Evolutionary conservation across 495 filamentous ascomycete genomes (phyloP), one percentile per base, ranked within the genome.

Genomic region (Aspergillus sparsus): DNA sequence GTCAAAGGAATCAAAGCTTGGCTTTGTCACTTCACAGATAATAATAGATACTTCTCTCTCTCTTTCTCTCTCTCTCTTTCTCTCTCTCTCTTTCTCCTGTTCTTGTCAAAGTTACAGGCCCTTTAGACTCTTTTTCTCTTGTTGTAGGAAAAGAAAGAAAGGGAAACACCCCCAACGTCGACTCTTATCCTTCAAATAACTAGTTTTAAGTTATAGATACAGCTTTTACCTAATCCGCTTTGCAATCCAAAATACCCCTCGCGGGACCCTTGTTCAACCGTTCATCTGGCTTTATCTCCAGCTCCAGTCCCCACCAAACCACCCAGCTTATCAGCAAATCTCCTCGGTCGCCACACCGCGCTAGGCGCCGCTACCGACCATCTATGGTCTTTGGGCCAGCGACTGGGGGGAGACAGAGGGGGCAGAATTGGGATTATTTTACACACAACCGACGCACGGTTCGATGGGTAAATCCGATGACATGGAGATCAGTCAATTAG

Each of bases 301-400:
- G 55, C 53, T 57, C 53, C 61, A 58, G 51, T 46, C 53, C 52
- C 55, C 60, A 42, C 47, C 58, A 50, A 59, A 10, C 50, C 32
- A 15, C 1, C 31, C 11, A n/a, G 39, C 64, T 67, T 67, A 67
- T 67, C 64, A 63, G 49, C 49, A 55, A 55, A 34, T 34, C 49
- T 51, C 41, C 34, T 55, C 32, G 62, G 60, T 65, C 53, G 63
- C 66, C 62, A 60, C 61, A 31, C 60, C 66, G 66, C 66, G 66
- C 58, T 66, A 68, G 63, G 63, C 66, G 66, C 66, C 54, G 47
- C 34, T 61, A 54, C 63, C 59, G 63, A 62, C 44, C 45, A 21
- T 35, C 44, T 13, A 47, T 47, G 35, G 12, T 6, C 36, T 55
- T 33, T 50, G 50, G 27, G 42, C 34, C 21, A 27, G 21, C 21